A percentile compares a stretch with the other conserved stretches of the same genome.
phyloP scores from a whole-genome alignment of 176 grass and related monocot genomes.

The Otatea glauca region DNA sequence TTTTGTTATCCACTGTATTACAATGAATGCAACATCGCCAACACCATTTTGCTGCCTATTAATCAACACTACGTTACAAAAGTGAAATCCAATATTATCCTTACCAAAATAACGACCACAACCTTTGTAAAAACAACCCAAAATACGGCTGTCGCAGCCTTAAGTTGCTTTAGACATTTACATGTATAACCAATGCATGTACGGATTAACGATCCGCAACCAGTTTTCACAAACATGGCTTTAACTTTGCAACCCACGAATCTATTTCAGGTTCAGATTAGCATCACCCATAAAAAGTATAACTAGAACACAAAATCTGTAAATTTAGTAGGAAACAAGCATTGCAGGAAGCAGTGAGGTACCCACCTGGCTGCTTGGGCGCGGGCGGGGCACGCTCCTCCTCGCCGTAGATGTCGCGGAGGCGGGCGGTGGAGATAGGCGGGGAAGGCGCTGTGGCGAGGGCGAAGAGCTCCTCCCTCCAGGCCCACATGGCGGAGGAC shows the following conservation, averaged over 20 bases:
- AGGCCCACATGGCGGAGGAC: constrained; percentile 77
- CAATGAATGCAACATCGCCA: neutral
- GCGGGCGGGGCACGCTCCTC: constrained; percentile 34
- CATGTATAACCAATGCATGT: neutral
- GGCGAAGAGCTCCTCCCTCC: constrained; percentile 72
- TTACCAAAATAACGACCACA: neutral
- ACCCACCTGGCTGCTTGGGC: constrained; percentile 29
- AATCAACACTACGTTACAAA: neutral
- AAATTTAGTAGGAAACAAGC: neutral
- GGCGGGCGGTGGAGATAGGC: constrained; percentile 67
- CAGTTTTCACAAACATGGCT: neutral
- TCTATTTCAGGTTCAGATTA: neutral
- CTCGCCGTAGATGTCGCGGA: constrained; percentile 85
- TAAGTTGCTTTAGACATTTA: neutral
- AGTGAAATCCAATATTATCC: neutral
- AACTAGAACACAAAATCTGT: neutral
- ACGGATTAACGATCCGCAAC: neutral
- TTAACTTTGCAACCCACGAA: neutral
- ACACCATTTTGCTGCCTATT: neutral
- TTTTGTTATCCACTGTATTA: neutral
- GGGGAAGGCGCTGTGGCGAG: constrained; percentile 59
- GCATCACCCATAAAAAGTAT: neutral
- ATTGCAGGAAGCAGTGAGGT: neutral
- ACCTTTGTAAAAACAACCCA: neutral
- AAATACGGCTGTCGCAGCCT: neutral